Evolutionary conservation across 768 basidiomycete species (phyloP).

Genomic region (Lactarius psammicola): DNA sequence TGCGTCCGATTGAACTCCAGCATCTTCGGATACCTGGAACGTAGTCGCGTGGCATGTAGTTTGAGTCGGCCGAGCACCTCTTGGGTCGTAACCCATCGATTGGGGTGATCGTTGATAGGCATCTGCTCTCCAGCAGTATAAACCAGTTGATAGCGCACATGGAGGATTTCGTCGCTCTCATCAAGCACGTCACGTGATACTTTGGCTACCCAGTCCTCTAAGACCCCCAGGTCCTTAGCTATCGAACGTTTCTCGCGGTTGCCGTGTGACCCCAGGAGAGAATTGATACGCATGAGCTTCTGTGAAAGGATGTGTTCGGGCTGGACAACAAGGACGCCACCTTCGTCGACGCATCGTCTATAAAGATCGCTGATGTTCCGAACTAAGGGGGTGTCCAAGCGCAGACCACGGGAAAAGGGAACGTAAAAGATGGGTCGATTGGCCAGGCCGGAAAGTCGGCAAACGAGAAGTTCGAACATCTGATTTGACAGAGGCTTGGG

Average conservation of each 20-base stretch:
- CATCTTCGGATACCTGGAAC: background rate
- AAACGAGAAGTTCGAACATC: constrained; percentile 50
- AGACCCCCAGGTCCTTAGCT: background rate
- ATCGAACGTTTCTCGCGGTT: background rate
- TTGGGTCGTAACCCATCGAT: constrained; percentile 45
- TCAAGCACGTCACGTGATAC: constrained; percentile 22
- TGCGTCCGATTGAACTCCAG: background rate
- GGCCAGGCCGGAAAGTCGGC: constrained; percentile 44
- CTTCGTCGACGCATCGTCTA: constrained; percentile 39
- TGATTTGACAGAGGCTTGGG: constrained; percentile 47
- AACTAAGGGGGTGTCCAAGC: constrained; percentile 28
- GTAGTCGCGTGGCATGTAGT: constrained; percentile 18
- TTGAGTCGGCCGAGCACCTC: constrained; percentile 39
- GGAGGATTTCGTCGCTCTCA: constrained; percentile 39
- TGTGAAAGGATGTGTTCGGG: constrained; percentile 57
- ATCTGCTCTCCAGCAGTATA: constrained; percentile 44
- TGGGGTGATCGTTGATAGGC: constrained; percentile 42
- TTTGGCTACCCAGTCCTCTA: constrained; percentile 6
- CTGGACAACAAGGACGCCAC: constrained; percentile 49
- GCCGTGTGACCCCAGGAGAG: constrained; percentile 27
- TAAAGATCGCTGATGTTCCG: constrained; percentile 37
- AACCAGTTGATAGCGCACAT: constrained; percentile 48
- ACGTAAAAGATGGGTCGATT: constrained; percentile 50
- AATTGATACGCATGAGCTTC: constrained; percentile 46
- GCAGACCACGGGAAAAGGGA: constrained; percentile 48